phyloP scores from a whole-genome alignment of 2,329 filamentous ascomycete species.

The Paecilomyces formosus region DNA sequence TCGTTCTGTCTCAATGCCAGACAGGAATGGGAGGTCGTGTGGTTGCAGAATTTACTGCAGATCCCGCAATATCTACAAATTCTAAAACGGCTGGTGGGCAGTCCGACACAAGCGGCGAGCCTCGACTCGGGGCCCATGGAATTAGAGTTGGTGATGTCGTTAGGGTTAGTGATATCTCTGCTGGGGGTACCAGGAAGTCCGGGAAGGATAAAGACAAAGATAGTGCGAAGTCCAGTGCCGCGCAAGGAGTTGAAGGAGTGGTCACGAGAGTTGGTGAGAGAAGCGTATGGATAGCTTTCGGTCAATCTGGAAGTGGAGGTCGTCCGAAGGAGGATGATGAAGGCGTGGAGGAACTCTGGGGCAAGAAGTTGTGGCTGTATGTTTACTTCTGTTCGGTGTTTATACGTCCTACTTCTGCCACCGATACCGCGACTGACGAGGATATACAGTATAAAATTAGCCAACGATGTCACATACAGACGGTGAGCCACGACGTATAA shows the following conservation, averaged over 20 bases:
- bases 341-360: conserved; percentile 43
- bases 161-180: conserved; percentile 31
- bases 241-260: conserved; percentile 36
- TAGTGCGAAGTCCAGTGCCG: conserved; percentile 18
- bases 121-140: conserved; percentile 37
- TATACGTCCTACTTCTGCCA: background rate
- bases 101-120: conserved; percentile 34
- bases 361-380: conserved; percentile 56
- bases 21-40: conserved; percentile 90
- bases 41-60: conserved; percentile 68
- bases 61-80: conserved; percentile 55
- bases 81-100: conserved; percentile 7
- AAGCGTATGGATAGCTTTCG: conserved; percentile 39
- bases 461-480: conserved; percentile 60
- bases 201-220: conserved; percentile 27
- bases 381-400: conserved; percentile 21
- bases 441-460: conserved; percentile 51
- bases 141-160: conserved; percentile 43
- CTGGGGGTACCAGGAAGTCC: conserved; percentile 14
- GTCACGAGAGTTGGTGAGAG: conserved; percentile 38
- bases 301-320: conserved; percentile 26
- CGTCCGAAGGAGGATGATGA: conserved; percentile 34
- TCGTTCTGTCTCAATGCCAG: conserved; percentile 65
- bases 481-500: conserved; percentile 34
- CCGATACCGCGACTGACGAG: conserved; percentile 6